Evolutionary conservation across 495 filamentous ascomycete species (phyloP), one percentile per base, ranked within the genome.

Genomic region (Durotheca rogersii): DNA sequence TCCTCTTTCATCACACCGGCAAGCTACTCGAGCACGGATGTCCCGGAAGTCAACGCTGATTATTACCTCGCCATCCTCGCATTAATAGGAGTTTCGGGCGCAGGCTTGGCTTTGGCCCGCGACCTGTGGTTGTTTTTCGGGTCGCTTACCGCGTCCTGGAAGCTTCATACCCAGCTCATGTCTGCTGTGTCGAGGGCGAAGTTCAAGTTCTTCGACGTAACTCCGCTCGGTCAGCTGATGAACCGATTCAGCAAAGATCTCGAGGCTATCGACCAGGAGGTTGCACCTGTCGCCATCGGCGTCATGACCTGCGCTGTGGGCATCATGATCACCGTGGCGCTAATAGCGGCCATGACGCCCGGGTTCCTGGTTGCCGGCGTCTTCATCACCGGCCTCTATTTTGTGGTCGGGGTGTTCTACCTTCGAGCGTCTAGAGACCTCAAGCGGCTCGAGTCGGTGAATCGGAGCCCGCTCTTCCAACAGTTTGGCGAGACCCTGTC

Each of bases 161-260:
- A 81, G 58, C 81, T 99, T 9, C 94, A 99, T 65, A 74, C 81
- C 45, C 77, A 81, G 18, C 79, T 99, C 35, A 83, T 97, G 67
- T 76, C 81, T 17, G 72, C 87, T 3, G 80, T 99, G 19, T 85
- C 88, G 45, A 84, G 90, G 41, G 94, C 94, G 11, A 89, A 88
- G 61, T 95, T 97, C 72, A 87, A 87, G 54, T 99, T 99, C 75
- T 99, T 99, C 64, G 94, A 99, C 66, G 89, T 89, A 1, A 99
- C 94, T 1, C 94, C 94, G 4, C 80, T 96, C 0, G 94, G 94
- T 9, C 93, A 96, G 67, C 78, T 99, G 54, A 97, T 97, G 87
- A 99, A 99, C 67, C 79, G 94, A 29, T 99, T 99, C 69, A 96
- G 92, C 53, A 97, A 96, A 67, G 94, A 97, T 67, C 77, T 97